Evolutionary conservation across 805 yeast genomes (phyloP).

Genomic region (Millerago galiae): DNA sequence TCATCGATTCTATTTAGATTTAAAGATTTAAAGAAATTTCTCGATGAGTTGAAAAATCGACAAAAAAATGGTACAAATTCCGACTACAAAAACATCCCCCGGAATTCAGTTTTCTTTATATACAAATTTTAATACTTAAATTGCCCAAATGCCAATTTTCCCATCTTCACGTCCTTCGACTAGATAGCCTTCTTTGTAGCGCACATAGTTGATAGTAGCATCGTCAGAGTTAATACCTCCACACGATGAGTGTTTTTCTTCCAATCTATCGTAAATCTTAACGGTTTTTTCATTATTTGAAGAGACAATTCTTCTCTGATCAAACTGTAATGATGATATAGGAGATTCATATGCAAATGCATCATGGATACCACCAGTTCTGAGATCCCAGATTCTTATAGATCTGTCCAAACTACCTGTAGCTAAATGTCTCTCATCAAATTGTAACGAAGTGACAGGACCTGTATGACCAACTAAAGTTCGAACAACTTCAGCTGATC

Average conservation of each 20-base stretch:
- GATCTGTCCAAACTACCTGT: slow-evolving; percentile 62
- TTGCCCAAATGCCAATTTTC: slow-evolving; percentile 58
- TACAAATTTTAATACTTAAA: slow-evolving; percentile 21
- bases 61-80: neutral
- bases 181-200: slow-evolving; percentile 57
- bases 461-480: slow-evolving; percentile 63
- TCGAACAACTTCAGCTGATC: slow-evolving; percentile 61
- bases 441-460: slow-evolving; percentile 60
- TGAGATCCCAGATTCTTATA: slow-evolving; percentile 65
- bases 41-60: neutral
- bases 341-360: slow-evolving; percentile 57
- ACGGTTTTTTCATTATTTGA: slow-evolving; percentile 44
- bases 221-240: slow-evolving; percentile 33
- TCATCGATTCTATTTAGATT: slow-evolving; percentile 41
- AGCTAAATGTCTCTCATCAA: slow-evolving; percentile 56
- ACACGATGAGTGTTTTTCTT: slow-evolving; percentile 46
- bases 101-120: neutral
- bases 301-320: slow-evolving; percentile 46
- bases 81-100: neutral
- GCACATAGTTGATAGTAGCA: slow-evolving; percentile 33
- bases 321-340: slow-evolving; percentile 53
- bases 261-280: slow-evolving; percentile 52
- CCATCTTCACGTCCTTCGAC: slow-evolving; percentile 63
- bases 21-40: neutral
- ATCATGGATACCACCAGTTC: slow-evolving; percentile 57